Evolutionary conservation across 768 basidiomycete genomes (phyloP), one percentile per base, ranked within the genome.

Genomic region (Strobilomyces dryophilus): DNA sequence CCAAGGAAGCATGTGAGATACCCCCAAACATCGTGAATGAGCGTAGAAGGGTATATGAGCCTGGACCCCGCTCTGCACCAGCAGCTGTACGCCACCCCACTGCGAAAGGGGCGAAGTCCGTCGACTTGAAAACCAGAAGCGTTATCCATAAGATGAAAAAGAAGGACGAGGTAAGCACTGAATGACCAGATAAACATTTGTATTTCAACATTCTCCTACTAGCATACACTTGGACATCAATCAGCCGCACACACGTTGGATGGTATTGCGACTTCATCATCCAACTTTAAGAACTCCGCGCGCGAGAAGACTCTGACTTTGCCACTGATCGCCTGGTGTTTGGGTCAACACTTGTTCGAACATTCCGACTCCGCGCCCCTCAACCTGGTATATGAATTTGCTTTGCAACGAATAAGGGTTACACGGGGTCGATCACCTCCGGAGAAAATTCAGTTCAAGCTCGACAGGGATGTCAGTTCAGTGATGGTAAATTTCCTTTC

Each of bases 271-370:
- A 70, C 63, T 10, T 71, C 66, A 15, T 66, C 68, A 2, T 66
- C 68, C 29, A 51, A 55, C 18, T 57, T 71, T 26, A 8, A 46
- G 20, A 59, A 69, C 42, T 52, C 65, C 29, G 0, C 32, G 14
- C 61, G 53, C 6, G 52, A 51, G 40, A 59, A 15, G 2, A 36
- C 2, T 0, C 35, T 8, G 7, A 54, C 15, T 37, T 47, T 67
- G 3, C 70, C 68, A 35, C 48, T 70, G 32, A 14, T 40, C 9
- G 70, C 66, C 5, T 70, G 61, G 62, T 70, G 56, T 47, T 52
- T 71, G 5, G 68, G 68, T 35, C 52, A 50, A 4, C 60, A 58
- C 18, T 44, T 42, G 36, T 60, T 68, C 44, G 26, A 17, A 43
- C 50, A 58, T 45, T 50, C 57, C 36, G 53, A 44, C 6, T 32